Conservation (phyloP, 2,329 filamentous ascomycete genomes). For the Paraphoma chrysanthemicola region DNA sequence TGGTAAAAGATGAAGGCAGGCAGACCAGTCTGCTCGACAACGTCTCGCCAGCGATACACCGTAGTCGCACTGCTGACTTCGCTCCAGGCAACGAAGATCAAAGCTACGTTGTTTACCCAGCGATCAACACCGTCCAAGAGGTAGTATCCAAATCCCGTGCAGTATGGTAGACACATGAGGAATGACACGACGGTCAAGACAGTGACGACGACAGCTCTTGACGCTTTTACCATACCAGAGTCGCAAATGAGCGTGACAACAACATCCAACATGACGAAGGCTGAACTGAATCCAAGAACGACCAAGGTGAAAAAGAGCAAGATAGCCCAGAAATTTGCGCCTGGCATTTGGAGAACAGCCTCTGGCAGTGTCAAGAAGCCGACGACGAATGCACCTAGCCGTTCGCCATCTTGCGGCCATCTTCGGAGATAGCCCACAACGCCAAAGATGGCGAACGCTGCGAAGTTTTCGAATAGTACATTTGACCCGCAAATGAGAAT, state of each 20-base stretch:
- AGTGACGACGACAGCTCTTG: slow-evolving; percentile 59
- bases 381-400: slow-evolving; percentile 63
- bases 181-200: slow-evolving; percentile 58
- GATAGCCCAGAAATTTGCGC: slow-evolving; percentile 65
- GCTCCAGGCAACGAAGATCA: slow-evolving; percentile 63
- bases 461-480: slow-evolving; percentile 63
- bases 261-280: slow-evolving; percentile 67
- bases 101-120: slow-evolving; percentile 63
- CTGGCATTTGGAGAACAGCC: slow-evolving; percentile 64
- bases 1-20: slow-evolving; percentile 57
- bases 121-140: slow-evolving; percentile 62
- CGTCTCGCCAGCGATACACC: slow-evolving; percentile 60
- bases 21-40: slow-evolving; percentile 55
- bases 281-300: slow-evolving; percentile 64
- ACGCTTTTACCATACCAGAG: slow-evolving; percentile 54
- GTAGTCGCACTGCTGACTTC: slow-evolving; percentile 61
- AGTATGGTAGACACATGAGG: slow-evolving; percentile 63
- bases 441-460: slow-evolving; percentile 61
- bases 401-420: slow-evolving; percentile 53
- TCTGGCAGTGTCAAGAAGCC: slow-evolving; percentile 66
- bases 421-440: slow-evolving; percentile 59
- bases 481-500: slow-evolving; percentile 64
- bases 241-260: slow-evolving; percentile 63
- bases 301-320: slow-evolving; percentile 65
- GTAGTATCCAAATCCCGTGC: slow-evolving; percentile 65